Percentiles rank a stretch among this genome's conserved stretches.
Conservation (phyloP, 176 grass and related monocot species). For the Bromus sterilis region DNA sequence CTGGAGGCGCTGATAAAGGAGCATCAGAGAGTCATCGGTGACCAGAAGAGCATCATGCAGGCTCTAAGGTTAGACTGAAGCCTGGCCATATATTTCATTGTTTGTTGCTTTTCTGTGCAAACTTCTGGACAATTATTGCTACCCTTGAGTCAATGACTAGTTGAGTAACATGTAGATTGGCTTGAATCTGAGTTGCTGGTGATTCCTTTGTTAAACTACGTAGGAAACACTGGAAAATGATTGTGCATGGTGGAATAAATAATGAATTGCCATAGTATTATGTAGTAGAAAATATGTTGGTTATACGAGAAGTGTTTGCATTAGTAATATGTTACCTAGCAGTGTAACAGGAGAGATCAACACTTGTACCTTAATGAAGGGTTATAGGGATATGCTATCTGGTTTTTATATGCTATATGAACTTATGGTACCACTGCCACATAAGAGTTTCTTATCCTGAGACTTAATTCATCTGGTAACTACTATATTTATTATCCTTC, state of each 20-base stretch:
- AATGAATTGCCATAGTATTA: not conserved
- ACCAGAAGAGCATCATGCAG: conserved; percentile 96
- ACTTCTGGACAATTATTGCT: not conserved
- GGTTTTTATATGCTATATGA: not conserved
- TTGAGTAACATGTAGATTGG: not conserved
- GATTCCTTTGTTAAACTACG: conserved; percentile 5
- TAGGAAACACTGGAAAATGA: not conserved
- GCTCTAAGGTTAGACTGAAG: conserved; percentile 62
- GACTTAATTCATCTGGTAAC: not conserved
- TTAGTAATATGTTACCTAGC: not conserved
- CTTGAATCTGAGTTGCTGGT: conserved; percentile 1
- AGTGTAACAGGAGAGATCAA: not conserved
- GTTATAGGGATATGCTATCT: not conserved
- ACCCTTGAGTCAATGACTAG: not conserved
- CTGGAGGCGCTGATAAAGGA: conserved; percentile 67
- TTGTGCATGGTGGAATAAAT: not conserved
- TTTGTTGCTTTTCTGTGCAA: not conserved
- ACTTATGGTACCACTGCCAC: not conserved
- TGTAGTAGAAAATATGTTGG: not conserved
- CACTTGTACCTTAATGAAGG: not conserved
- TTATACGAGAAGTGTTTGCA: not conserved
- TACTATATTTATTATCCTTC: not conserved
- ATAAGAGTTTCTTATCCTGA: conserved; percentile 10
- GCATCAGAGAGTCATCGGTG: conserved; percentile 56
- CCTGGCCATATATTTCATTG: not conserved